phyloP scores from a whole-genome alignment of 1,284 basidiomycete genomes.

The Rhodofomes roseus region DNA sequence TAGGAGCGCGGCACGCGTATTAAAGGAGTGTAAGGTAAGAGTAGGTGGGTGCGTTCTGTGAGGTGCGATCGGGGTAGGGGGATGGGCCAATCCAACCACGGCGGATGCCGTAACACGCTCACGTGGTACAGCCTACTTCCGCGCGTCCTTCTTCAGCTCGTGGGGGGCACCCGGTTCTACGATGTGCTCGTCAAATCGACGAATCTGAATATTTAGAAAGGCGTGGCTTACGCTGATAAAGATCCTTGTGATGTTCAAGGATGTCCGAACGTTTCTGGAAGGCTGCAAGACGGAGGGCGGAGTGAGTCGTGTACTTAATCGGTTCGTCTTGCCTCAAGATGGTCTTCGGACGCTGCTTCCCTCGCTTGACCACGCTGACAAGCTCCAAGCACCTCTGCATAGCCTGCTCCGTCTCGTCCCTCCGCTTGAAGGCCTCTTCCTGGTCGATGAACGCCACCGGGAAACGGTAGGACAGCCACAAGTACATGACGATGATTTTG shows the following conservation, averaged over 20 bases:
- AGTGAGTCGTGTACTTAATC: neutral
- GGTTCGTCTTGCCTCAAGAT: neutral
- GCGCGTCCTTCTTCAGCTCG: neutral
- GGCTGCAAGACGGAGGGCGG: neutral
- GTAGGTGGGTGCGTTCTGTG: neutral
- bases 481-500: conserved; percentile 77
- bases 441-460: conserved; percentile 69
- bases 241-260: too few species aligned
- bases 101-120: conserved; percentile 8
- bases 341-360: neutral
- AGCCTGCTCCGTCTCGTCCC: conserved; percentile 63
- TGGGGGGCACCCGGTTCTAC: neutral
- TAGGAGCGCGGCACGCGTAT: neutral
- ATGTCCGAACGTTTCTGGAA: too few species aligned
- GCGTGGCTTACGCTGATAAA: too few species aligned
- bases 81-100: conserved; percentile 7
- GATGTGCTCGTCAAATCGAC: too few species aligned
- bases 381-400: conserved; percentile 61
- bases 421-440: conserved; percentile 49
- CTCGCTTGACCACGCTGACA: neutral
- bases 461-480: conserved; percentile 86
- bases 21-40: neutral
- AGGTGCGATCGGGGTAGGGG: neutral
- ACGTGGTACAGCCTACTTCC: conserved; percentile 1
- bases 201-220: too few species aligned